phyloP scores from a whole-genome alignment of 495 filamentous ascomycete genomes.

The Talaromyces thailandensis region DNA sequence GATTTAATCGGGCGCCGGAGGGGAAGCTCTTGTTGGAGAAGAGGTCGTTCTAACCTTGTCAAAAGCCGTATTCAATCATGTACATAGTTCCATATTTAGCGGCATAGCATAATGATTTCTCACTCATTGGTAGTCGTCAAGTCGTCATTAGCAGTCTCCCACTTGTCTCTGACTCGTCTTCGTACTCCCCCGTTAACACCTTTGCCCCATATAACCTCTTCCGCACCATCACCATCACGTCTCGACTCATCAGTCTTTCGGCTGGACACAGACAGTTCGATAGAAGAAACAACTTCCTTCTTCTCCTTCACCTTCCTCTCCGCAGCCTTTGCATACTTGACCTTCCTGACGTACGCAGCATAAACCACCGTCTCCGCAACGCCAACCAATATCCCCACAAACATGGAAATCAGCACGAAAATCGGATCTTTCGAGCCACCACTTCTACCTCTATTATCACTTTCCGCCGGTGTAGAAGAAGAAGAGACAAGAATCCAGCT shows the following conservation, averaged over 20 bases:
- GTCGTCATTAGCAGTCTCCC: constrained; percentile 22
- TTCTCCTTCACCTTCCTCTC: constrained; percentile 58
- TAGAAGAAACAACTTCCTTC: constrained; percentile 57
- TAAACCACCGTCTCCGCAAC: constrained; percentile 86
- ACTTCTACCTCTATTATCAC: constrained; percentile 10
- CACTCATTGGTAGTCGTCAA: neutral
- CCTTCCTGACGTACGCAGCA: constrained; percentile 70
- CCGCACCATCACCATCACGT: constrained; percentile 8
- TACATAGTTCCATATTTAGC: neutral
- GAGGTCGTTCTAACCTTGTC: constrained; percentile 27
- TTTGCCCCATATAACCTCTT: constrained; percentile 38
- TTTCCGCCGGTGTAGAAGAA: too few species aligned
- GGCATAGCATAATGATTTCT: neutral
- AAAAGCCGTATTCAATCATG: neutral
- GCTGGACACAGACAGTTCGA: constrained; percentile 9
- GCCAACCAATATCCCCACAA: constrained; percentile 51
- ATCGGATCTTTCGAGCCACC: constrained; percentile 56
- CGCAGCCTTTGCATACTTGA: constrained; percentile 59
- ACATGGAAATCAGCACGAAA: constrained; percentile 29
- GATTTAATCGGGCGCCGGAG: constrained; percentile 53
- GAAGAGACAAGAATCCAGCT: neutral
- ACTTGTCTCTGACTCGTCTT: constrained; percentile 35
- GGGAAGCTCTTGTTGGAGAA: constrained; percentile 55
- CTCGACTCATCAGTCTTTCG: constrained; percentile 3
- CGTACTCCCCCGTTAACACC: constrained; percentile 36